Conservation (phyloP, 257 asterid genomes). For the Echites panduratus region DNA sequence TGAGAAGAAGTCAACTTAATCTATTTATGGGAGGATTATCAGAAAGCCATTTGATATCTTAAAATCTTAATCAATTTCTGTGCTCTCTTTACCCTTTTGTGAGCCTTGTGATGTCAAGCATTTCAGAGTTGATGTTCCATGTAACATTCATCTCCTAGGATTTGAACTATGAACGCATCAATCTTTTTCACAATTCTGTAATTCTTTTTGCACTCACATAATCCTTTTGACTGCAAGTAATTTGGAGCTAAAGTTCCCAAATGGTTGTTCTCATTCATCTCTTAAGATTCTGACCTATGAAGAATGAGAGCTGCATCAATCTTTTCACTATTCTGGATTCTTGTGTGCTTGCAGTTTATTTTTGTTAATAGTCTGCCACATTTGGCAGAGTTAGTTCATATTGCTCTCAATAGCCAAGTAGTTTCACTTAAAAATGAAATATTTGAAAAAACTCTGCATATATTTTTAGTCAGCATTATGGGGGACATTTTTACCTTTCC, state of each 20-base stretch:
- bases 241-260: too few relatives aligned
- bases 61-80: not conserved
- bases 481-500: conserved; percentile 1
- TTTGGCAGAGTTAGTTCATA: not conserved
- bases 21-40: not conserved
- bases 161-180: too few relatives aligned
- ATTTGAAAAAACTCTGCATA: not conserved
- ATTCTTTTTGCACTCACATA: too few relatives aligned
- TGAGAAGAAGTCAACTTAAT: not conserved
- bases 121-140: not conserved
- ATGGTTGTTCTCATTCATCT: not conserved
- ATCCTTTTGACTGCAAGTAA: too few relatives aligned
- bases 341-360: not conserved
- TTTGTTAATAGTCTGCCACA: not conserved
- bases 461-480: not conserved
- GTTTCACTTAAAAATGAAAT: not conserved
- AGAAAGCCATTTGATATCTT: not conserved
- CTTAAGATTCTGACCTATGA: not conserved
- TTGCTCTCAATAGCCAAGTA: not conserved
- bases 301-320: not conserved
- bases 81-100: not conserved
- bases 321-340: not conserved
- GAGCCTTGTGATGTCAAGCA: not conserved
- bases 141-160: too few relatives aligned
- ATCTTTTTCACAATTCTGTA: too few relatives aligned